phyloP scores from a whole-genome alignment of 2,329 filamentous ascomycete genomes.

The Chaetoscypha palmicola region DNA sequence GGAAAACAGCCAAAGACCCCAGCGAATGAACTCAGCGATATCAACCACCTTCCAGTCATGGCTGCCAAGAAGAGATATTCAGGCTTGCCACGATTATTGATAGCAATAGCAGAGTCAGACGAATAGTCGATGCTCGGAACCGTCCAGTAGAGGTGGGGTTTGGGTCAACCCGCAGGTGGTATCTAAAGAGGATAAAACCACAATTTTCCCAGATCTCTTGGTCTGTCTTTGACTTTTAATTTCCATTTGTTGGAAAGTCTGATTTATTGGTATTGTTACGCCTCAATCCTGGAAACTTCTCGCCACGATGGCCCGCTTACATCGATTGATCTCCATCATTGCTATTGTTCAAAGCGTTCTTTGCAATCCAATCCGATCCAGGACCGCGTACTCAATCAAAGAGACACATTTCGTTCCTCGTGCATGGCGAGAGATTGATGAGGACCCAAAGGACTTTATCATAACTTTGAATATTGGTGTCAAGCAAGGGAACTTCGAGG shows the following conservation, averaged over 20 bases:
- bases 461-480: slow-evolving; percentile 51
- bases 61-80: not conserved
- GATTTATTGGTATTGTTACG: not conserved
- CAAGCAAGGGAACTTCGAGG: slow-evolving; percentile 49
- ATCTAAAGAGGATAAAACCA: not conserved
- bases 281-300: not conserved
- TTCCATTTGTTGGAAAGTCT: not conserved
- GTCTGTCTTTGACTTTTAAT: not conserved
- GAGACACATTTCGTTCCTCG: slow-evolving; percentile 46
- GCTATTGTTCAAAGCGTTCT: slow-evolving; percentile 17
- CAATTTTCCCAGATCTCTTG: not conserved
- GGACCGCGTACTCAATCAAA: slow-evolving; percentile 45
- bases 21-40: no score
- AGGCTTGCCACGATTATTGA: not conserved
- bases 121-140: not conserved
- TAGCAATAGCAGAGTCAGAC: not conserved
- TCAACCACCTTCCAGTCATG: not conserved
- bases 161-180: not conserved
- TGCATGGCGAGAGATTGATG: slow-evolving; percentile 41
- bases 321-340: slow-evolving; percentile 9
- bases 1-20: no score
- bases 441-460: slow-evolving; percentile 40
- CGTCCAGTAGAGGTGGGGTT: not conserved
- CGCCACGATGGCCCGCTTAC: slow-evolving; percentile 10
- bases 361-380: slow-evolving; percentile 30